phyloP scores from a whole-genome alignment of 192 early-diverging fungal genomes.

The Coemansia guatemalensis region DNA sequence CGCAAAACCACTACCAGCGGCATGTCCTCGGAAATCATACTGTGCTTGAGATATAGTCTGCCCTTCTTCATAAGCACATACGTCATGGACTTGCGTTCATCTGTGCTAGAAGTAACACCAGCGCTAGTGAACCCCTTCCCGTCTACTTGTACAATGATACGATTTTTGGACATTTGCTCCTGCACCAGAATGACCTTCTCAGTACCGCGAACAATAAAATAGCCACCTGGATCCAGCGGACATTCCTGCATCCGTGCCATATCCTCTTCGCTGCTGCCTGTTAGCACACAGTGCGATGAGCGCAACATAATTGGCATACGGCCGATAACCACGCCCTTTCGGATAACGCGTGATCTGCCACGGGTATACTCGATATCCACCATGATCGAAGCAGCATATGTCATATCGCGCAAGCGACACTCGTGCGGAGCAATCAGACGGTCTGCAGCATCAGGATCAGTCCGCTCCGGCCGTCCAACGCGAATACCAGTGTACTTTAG shows the following conservation, averaged over 20 bases:
- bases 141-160: conserved; percentile 93
- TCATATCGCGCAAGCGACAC: conserved; percentile 93
- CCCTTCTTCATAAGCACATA: conserved; percentile 68
- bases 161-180: conserved; percentile 98
- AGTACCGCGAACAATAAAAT: conserved; percentile 93
- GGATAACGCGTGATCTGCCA: conserved; percentile 75
- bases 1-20: conserved; percentile 87
- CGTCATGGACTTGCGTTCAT: conserved; percentile 93
- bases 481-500: conserved; percentile 89
- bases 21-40: conserved; percentile 82
- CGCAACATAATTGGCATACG: conserved; percentile 97
- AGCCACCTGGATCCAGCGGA: conserved; percentile 95
- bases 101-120: conserved; percentile 85
- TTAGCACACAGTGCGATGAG: conserved; percentile 79
- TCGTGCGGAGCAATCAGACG: conserved; percentile 89
- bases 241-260: conserved; percentile 90
- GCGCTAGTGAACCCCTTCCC: conserved; percentile 79
- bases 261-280: conserved; percentile 74
- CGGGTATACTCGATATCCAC: conserved; percentile 94
- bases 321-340: conserved; percentile 82
- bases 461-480: conserved; percentile 77
- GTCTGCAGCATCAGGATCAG: conserved; percentile 71
- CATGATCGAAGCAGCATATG: conserved; percentile 88
- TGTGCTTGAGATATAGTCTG: conserved; percentile 84
- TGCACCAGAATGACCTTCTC: conserved; percentile 98